A percentile compares a stretch with the other conserved stretches of the same genome.
These are phyloP conservation scores for Cymbopogon citratus DNA, from an alignment of 176 grass and related monocot species.

Conservation along the genomic window DNA sequence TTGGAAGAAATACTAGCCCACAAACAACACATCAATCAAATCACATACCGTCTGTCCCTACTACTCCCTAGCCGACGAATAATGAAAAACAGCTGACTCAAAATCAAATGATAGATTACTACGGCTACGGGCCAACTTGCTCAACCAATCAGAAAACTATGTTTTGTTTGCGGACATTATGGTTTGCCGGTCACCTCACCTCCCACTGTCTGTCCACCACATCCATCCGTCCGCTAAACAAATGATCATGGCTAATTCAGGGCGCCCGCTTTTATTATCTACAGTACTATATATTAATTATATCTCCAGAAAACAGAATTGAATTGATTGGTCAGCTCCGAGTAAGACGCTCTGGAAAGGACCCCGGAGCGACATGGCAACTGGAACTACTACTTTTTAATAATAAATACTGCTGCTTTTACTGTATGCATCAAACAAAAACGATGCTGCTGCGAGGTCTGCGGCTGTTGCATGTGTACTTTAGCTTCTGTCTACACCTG, in stretches of 20 bases:
- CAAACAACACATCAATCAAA: background rate
- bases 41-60: too few species aligned
- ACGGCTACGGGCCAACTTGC: background rate
- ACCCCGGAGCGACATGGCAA: background rate
- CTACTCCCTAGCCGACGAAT: too few species aligned
- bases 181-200: slow-evolving; percentile 12
- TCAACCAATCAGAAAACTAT: slow-evolving; percentile 17
- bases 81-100: too few species aligned
- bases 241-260: background rate
- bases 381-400: too few species aligned
- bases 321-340: background rate
- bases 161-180: background rate
- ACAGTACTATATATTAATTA: too few species aligned
- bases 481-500: background rate
- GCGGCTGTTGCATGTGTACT: background rate
- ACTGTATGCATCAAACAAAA: too few species aligned
- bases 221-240: background rate
- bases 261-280: background rate
- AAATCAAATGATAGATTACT: background rate
- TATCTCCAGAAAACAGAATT: background rate
- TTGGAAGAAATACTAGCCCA: too few species aligned
- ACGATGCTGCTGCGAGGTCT: too few species aligned
- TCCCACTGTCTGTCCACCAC: too few species aligned
- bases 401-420: too few species aligned
- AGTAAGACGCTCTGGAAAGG: background rate